A percentile compares a stretch with the other conserved stretches of the same genome.
These are phyloP conservation scores for Gracilaria vermiculophylla DNA, from an alignment of 23 red algal species.

Conservation along the genomic window DNA sequence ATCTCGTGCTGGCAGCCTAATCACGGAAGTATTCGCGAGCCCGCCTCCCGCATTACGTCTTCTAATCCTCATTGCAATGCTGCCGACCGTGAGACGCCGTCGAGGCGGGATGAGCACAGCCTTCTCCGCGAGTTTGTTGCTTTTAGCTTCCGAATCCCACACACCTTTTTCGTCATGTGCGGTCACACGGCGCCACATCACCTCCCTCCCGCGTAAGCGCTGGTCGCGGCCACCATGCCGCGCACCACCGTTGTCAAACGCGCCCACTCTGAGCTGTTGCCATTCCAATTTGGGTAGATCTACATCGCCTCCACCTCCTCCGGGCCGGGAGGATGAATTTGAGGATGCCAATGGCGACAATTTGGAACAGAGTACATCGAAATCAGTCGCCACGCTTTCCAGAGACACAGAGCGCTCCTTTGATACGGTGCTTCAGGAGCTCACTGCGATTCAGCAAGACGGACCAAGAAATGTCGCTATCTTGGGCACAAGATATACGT, in stretches of 20 bases:
- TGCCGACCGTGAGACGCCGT: background rate
- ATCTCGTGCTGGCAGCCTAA: background rate
- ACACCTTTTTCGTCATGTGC: background rate
- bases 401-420: constrained; percentile 77
- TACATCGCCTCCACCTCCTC: constrained; percentile 3
- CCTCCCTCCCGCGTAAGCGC: background rate
- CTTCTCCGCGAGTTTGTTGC: background rate
- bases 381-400: constrained; percentile 56
- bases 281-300: constrained; percentile 12
- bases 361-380: constrained; percentile 18
- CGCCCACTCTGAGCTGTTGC: background rate
- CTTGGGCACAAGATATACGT: constrained; percentile 88
- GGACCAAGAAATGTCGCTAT: constrained; percentile 96
- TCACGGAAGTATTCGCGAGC: background rate
- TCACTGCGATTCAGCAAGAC: constrained; percentile 94
- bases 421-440: constrained; percentile 97
- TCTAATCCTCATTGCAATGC: background rate
- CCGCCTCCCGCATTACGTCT: background rate
- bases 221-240: background rate
- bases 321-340: constrained; percentile 64
- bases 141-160: background rate
- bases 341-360: constrained; percentile 51
- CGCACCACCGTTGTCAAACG: background rate
- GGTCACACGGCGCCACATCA: background rate
- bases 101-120: background rate